Base-by-base conservation (phyloP, 2,329 filamentous ascomycete species). In the Xylariaceae sp. region DNA sequence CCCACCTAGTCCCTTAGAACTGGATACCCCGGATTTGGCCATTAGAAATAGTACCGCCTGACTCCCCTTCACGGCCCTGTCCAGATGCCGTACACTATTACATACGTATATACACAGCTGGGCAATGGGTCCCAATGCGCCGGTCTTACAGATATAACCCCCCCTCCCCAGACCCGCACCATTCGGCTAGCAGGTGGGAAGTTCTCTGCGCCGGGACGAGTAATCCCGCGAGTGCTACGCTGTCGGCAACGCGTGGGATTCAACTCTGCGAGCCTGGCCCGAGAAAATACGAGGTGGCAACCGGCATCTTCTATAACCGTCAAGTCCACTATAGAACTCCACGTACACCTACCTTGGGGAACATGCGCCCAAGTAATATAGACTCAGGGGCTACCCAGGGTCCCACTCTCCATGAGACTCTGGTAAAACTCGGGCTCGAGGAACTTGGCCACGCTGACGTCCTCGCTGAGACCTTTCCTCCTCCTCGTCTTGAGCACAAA, bases 401-500 rank as follows among this genome's bases (percentile, higher is more conserved):
- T 85, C 2, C 92, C 92, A 64, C 88, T 94, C 72, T 95, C 91
- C 74, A 90, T 88, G 67, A 97, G 74, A 62, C 84, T 89, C 70
- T 87, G 85, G 75, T 95, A 95, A 57, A 97, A 84, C 70, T 97
- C 94, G 1, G 91, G 89, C 76, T 99, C 94, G 60, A 99, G 76
- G 74, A 97, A 99, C 68, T 95, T 96, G 70, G 90, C 91, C 52
- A 97, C 91, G 29, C 88, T 92, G 39, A 97, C 90, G 70, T 97
- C 94, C 76, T 97, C 94, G 58, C 89, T 92, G 58, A 99, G 72
- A 1, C 94, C 94, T 80, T 99, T 99, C 62, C 94, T 83, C 66
- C 91, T 78, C 63, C 94, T 81, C 9, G 94, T 99, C 81, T 99
- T 99, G 58, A 97, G 80, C 50, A 97, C 92, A 72, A 99, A 97